These are phyloP conservation scores for Maudiozyma humilis DNA, from an alignment of 1,139 yeast genomes.

Conservation along the genomic window DNA sequence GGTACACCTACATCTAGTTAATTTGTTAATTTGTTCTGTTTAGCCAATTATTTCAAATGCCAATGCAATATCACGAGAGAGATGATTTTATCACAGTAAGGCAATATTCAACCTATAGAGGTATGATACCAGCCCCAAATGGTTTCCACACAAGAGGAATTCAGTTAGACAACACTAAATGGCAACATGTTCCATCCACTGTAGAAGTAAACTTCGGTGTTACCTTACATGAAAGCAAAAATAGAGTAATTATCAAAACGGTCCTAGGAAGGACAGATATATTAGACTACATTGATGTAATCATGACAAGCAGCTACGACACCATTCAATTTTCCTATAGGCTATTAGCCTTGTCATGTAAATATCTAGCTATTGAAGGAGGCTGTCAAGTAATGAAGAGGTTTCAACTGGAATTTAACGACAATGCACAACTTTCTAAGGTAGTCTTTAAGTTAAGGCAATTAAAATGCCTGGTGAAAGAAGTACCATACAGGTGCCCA, in stretches of 20 bases:
- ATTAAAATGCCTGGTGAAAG: neutral
- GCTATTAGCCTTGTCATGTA: conserved; percentile 24
- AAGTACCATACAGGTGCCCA: neutral
- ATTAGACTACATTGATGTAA: conserved; percentile 8
- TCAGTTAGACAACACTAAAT: conserved; percentile 15
- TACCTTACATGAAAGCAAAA: neutral
- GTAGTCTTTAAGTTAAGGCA: conserved; percentile 9
- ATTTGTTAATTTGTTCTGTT: no score
- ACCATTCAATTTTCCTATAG: conserved; percentile 20
- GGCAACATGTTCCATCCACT: conserved; percentile 15
- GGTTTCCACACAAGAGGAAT: conserved; percentile 16
- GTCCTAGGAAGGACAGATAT: neutral
- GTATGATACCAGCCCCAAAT: conserved; percentile 16
- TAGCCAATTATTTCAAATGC: no score
- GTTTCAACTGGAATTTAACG: conserved; percentile 21
- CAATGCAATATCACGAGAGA: neutral
- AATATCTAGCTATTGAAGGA: conserved; percentile 14
- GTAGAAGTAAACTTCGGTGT: neutral
- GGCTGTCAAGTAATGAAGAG: conserved; percentile 12
- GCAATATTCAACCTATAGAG: conserved; percentile 15
- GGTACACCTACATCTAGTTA: no score
- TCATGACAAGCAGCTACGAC: neutral
- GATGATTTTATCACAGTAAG: conserved; percentile 4
- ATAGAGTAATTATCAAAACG: neutral
- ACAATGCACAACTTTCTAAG: conserved; percentile 13